Evolutionary conservation across 2,329 filamentous ascomycete genomes (phyloP).

Genomic region (Ambrosiella cleistominuta): DNA sequence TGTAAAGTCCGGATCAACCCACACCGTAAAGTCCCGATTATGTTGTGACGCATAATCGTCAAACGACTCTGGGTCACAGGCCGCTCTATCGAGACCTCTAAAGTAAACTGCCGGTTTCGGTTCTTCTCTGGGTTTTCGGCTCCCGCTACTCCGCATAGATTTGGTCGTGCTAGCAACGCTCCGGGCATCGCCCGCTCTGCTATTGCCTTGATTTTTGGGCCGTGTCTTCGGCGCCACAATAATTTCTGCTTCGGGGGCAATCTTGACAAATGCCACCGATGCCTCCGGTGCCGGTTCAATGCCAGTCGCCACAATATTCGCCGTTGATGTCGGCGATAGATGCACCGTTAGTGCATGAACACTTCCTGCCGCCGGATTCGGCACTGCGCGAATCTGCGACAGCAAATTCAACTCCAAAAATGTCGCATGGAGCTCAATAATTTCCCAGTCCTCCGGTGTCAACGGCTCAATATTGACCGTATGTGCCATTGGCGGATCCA

Average conservation of each 20-base stretch:
- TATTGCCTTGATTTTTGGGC: constrained; percentile 34
- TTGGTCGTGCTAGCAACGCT: constrained; percentile 67
- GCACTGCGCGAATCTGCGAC: constrained; percentile 79
- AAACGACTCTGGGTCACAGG: constrained; percentile 43
- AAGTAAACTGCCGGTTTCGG: constrained; percentile 56
- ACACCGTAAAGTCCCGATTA: constrained; percentile 49
- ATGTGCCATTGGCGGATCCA: constrained; percentile 79
- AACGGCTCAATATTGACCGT: constrained; percentile 94
- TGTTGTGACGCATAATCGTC: constrained; percentile 45
- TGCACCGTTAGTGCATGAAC: constrained; percentile 78
- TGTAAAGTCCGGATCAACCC: constrained; percentile 68
- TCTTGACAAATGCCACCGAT: constrained; percentile 62
- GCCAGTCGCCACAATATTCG: constrained; percentile 72
- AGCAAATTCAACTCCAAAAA: constrained; percentile 90
- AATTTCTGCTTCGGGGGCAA: constrained; percentile 85
- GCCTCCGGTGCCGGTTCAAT: constrained; percentile 42
- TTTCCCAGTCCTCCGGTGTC: constrained; percentile 94
- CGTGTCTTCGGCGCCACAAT: constrained; percentile 91
- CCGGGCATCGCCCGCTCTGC: constrained; percentile 44
- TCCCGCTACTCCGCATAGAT: constrained; percentile 61
- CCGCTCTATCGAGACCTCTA: constrained; percentile 53
- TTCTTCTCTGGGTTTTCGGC: constrained; percentile 46
- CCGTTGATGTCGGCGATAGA: constrained; percentile 85
- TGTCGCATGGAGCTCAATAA: constrained; percentile 90
- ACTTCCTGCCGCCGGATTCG: constrained; percentile 51